Conservation (phyloP, 2,329 filamentous ascomycete genomes). For the Dothistroma septosporum region DNA sequence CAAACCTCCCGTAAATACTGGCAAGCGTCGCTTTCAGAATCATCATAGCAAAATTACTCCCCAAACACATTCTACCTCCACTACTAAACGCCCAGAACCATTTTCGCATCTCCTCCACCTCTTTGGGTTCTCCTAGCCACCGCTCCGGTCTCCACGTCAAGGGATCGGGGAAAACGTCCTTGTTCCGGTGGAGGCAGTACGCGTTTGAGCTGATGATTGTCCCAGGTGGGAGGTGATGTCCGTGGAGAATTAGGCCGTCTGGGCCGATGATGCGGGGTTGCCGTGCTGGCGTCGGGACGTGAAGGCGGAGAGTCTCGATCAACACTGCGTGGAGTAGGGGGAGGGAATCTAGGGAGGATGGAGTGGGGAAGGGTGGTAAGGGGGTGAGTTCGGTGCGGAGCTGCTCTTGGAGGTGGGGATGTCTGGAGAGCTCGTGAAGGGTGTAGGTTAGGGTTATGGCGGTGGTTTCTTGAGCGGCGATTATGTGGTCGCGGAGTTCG, state of each 20-base stretch:
- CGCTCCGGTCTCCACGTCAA: slow-evolving; percentile 38
- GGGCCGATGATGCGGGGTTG: slow-evolving; percentile 40
- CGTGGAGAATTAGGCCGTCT: not conserved
- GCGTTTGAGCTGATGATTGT: slow-evolving; percentile 41
- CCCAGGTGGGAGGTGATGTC: slow-evolving; percentile 37
- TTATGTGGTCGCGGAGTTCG: slow-evolving; percentile 52
- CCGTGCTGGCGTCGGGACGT: slow-evolving; percentile 49
- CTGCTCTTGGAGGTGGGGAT: slow-evolving; percentile 43
- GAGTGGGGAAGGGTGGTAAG: slow-evolving; percentile 6
- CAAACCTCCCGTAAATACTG: not conserved
- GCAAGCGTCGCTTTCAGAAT: not conserved
- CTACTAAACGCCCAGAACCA: slow-evolving; percentile 49
- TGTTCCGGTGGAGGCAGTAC: slow-evolving; percentile 41
- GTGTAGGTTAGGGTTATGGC: slow-evolving; percentile 51
- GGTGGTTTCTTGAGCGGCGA: slow-evolving; percentile 53
- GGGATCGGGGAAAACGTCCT: slow-evolving; percentile 39
- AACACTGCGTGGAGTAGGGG: slow-evolving; percentile 69
- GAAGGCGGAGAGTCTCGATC: slow-evolving; percentile 68
- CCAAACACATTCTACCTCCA: slow-evolving; percentile 47
- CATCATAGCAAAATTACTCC: slow-evolving; percentile 20
- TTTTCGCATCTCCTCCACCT: slow-evolving; percentile 30
- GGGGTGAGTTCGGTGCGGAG: slow-evolving; percentile 43
- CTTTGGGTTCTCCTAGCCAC: slow-evolving; percentile 30
- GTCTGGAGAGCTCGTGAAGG: slow-evolving; percentile 48
- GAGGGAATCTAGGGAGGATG: slow-evolving; percentile 28